Evolutionary conservation across 2,329 filamentous ascomycete genomes (phyloP), one percentile per base, ranked within the genome.

Genomic region (Massarina eburnea): DNA sequence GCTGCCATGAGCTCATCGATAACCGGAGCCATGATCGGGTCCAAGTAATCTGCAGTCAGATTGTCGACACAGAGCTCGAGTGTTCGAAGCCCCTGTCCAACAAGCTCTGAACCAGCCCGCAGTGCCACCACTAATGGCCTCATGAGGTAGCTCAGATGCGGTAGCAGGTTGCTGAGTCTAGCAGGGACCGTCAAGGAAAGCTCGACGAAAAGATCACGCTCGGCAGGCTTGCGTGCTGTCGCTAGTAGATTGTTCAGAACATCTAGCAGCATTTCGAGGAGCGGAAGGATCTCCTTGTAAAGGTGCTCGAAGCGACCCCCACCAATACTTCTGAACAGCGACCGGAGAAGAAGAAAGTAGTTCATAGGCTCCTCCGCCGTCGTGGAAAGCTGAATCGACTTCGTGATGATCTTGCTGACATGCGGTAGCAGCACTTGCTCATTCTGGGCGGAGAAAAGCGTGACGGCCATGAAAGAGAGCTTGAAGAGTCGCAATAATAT

Each of bases 1-100:
- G 92, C 92, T 37, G 91, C 94, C 94, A 99, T 99, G 35, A 99
- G 78, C 65, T 99, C 94, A 60, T 99, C 92, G 70, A 99, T 97
- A 20, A 97, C 95, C 0, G 94, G 95, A 2, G 92, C 90, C 92
- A 99, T 99, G 61, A 99, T 97, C 0, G 94, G 95, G 59, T 99
- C 94, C 12, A 99, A 76, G 64, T 99, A 99, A 62, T 99, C 94
- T 0, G 94, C 92, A 0, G 95, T 99, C 0, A 99, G 80, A 59
- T 99, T 99, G 54, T 99, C 94, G 15, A 99, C 94, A 62, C 94
- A 99, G 2, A 99, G 81, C 64, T 99, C 94, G 4, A 99, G 76
- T 0, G 94, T 99, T 21, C 95, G 80, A 6, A 99, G 77, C 0
- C 94, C 94, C 69, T 99, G 95, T 0, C 91, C 91, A 15, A 99